Evolutionary conservation across 2,329 filamentous ascomycete species (phyloP), one percentile per base, ranked within the genome.

Genomic region (Aspergillus pseudotamarii): DNA sequence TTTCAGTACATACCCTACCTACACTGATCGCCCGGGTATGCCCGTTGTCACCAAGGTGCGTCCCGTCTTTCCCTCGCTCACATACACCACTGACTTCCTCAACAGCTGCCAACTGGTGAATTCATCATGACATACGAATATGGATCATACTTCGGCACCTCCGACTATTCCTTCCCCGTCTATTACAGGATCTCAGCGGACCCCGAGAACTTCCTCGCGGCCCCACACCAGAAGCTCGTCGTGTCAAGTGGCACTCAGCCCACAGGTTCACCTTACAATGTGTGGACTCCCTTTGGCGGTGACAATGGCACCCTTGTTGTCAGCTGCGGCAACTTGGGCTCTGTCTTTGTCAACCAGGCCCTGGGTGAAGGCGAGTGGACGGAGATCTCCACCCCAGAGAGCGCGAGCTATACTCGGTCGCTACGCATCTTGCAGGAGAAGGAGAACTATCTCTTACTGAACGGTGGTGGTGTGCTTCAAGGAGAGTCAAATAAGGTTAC

Each of bases 11-110:
- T 89, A 89, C 68, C 76, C 82, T n/a, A 82, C 80, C 59, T 89
- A 90, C 75, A 85, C 83, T 2, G 86, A 83, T 64, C 85, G 89
- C 1, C 89, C 89, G 0, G 89, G 89, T 57, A 91, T 91, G 89
- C 85, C 89, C 1, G 86, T 84, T 0, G 80, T 91, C 10, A 81
- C 84, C 21, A 71, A 75, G 66, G 73, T 75, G 57, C 30, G 38
- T 12, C 26, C 16, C 34, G 21, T 43, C 46, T 23, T 23, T 11
- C 6, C 32, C 4, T 30, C 32, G 26, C 12, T 19, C 2, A 46
- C 36, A 3, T 34, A 26, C 34, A 41, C 38, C 16, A 26, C 66
- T 58, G 57, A 61, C 59, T 48, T n/a, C n/a, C 36, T 1, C 71
- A 82, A 36, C 30, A 54, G 70, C 82, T 91, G 4, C 80, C 88